Conservation (phyloP, 495 filamentous ascomycete genomes). For the Penicillium manginii region DNA sequence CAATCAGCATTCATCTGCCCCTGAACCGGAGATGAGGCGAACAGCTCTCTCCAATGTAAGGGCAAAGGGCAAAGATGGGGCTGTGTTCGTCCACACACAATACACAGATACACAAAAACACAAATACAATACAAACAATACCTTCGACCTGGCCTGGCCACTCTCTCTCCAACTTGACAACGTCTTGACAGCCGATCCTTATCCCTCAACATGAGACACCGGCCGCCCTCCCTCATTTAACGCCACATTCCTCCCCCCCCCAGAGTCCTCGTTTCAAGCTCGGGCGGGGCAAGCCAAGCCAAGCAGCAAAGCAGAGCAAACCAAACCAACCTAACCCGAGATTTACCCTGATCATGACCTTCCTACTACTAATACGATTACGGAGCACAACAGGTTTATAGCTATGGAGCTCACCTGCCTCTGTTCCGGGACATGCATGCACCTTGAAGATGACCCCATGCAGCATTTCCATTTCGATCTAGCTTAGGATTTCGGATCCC, state of each 20-base stretch:
- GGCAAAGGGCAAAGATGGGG: neutral
- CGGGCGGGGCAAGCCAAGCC: neutral
- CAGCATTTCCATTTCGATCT: too few species aligned
- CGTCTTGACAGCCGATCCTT: neutral
- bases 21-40: conserved; percentile 28
- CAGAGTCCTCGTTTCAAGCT: neutral
- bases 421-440: too few species aligned
- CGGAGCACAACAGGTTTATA: too few species aligned
- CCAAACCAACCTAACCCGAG: neutral
- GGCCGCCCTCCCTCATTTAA: conserved; percentile 20
- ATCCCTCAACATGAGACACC: conserved; percentile 24
- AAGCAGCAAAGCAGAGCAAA: too few species aligned
- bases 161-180: neutral
- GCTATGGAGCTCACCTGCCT: too few species aligned
- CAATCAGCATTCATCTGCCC: conserved; percentile 29
- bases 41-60: neutral
- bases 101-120: neutral
- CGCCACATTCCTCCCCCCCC: neutral
- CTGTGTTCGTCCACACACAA: neutral
- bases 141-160: neutral
- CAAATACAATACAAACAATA: too few species aligned
- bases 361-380: too few species aligned
- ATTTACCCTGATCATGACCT: neutral
- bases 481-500: too few species aligned
- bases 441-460: too few species aligned